phyloP scores from a whole-genome alignment of 2,329 filamentous ascomycete genomes.

The Aspergillus glaucus region DNA sequence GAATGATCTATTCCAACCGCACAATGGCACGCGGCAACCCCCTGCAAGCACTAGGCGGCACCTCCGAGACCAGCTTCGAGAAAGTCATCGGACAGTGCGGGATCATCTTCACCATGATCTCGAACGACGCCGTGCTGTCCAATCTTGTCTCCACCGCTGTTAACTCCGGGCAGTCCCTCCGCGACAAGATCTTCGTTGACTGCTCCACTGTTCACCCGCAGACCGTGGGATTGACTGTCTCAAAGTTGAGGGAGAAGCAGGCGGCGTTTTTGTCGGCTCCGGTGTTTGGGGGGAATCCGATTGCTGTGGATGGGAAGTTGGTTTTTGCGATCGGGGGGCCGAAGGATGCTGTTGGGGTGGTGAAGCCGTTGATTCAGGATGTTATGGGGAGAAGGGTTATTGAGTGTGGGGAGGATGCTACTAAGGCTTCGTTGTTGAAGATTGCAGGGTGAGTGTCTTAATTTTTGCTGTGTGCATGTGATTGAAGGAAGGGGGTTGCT shows the following conservation, averaged over 20 bases:
- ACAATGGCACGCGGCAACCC: conserved; percentile 34
- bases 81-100: conserved; percentile 31
- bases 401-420: conserved; percentile 39
- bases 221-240: conserved; percentile 41
- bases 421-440: conserved; percentile 39
- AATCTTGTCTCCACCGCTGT: conserved; percentile 22
- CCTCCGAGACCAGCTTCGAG: conserved; percentile 25
- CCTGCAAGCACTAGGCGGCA: conserved; percentile 30
- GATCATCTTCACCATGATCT: conserved; percentile 38
- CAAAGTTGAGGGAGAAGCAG: conserved; percentile 27
- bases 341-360: conserved; percentile 22
- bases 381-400: conserved; percentile 41
- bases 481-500: not conserved
- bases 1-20: conserved; percentile 36
- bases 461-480: conserved; percentile 1
- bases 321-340: conserved; percentile 41
- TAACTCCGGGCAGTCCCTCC: conserved; percentile 33
- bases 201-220: conserved; percentile 82
- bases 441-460: conserved; percentile 33
- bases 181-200: conserved; percentile 76
- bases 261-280: conserved; percentile 37
- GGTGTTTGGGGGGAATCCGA: conserved; percentile 40
- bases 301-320: conserved; percentile 41
- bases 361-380: conserved; percentile 38
- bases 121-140: conserved; percentile 36